Conservation (phyloP, 495 filamentous ascomycete species). For the Lasiosphaeria ovina region DNA sequence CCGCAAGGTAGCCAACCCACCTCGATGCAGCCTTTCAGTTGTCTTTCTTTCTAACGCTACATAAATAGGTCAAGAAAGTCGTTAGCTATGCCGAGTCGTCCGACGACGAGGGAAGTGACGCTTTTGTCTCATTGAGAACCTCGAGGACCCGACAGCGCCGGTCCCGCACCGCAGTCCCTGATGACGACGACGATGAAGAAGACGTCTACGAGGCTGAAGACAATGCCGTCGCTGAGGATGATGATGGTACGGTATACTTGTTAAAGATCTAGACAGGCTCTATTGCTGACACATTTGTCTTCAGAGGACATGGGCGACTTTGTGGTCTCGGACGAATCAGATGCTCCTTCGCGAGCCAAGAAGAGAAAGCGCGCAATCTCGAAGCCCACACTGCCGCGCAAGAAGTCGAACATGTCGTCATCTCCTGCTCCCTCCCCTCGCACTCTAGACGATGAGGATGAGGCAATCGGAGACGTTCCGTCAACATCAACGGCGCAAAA, state of each 20-base stretch:
- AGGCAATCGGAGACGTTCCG: constrained; percentile 52
- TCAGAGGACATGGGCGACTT: constrained; percentile 79
- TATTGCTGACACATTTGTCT: constrained; percentile 11
- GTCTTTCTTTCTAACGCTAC: constrained; percentile 5
- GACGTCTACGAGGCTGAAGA: constrained; percentile 60
- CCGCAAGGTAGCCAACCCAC: constrained; percentile 49
- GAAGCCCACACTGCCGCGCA: constrained; percentile 51
- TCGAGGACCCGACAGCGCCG: constrained; percentile 32
- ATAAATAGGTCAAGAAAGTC: constrained; percentile 48
- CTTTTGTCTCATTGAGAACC: constrained; percentile 46
- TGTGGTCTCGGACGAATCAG: constrained; percentile 83
- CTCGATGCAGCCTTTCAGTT: background rate
- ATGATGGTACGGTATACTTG: constrained; percentile 41
- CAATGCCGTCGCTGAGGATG: constrained; percentile 59
- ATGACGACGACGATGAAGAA: constrained; percentile 58
- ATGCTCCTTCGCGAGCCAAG: constrained; percentile 56
- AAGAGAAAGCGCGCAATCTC: constrained; percentile 68
- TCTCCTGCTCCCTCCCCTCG: constrained; percentile 27
- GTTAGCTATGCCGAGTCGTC: constrained; percentile 68
- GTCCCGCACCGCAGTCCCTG: constrained; percentile 34
- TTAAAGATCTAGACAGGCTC: background rate
- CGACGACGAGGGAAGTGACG: constrained; percentile 60
- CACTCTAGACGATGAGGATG: constrained; percentile 19
- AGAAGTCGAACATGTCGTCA: constrained; percentile 54
- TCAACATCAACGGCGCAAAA: constrained; percentile 73